Evolutionary conservation across 2,329 filamentous ascomycete genomes (phyloP).

Genomic region (Nemania serpens): DNA sequence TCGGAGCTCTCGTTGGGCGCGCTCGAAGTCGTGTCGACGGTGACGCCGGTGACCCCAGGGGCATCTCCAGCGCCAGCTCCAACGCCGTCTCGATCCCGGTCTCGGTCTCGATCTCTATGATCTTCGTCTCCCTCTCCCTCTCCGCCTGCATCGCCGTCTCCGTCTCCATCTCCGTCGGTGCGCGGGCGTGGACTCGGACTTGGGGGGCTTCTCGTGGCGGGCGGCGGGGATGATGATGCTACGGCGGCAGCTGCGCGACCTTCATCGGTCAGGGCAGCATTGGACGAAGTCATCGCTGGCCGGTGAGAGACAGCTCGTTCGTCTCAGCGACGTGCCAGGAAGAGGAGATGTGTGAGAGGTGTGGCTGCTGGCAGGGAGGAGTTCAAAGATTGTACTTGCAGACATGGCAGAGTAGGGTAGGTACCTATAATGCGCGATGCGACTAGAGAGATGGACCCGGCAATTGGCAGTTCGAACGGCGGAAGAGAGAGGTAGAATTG

Average conservation of each 20-base stretch:
- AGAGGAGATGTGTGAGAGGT: conserved; percentile 2
- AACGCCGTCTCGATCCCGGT: not conserved
- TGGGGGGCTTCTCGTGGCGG: conserved; percentile 11
- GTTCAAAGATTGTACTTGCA: conserved; percentile 22
- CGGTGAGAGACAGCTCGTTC: conserved; percentile 58
- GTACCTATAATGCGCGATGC: conserved; percentile 24
- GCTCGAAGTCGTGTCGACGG: conserved; percentile 9
- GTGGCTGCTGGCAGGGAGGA: conserved; percentile 19
- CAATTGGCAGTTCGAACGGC: conserved; percentile 32
- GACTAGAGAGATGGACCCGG: conserved; percentile 30
- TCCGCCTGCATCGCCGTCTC: not conserved
- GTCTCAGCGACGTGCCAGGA: conserved; percentile 45
- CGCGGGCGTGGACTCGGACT: conserved; percentile 10
- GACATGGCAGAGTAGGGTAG: conserved; percentile 23
- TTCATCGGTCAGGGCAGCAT: conserved; percentile 46
- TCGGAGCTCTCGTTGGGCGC: conserved; percentile 9
- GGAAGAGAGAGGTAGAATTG: conserved; percentile 33
- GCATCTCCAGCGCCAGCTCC: not conserved
- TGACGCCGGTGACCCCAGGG: conserved; percentile 11
- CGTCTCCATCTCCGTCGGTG: not conserved
- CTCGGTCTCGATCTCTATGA: not conserved
- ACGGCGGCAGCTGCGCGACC: conserved; percentile 20
- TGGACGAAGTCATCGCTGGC: conserved; percentile 67
- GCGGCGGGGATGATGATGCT: conserved; percentile 20
- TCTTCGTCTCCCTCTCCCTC: not conserved